Conservation (phyloP, 495 filamentous ascomycete genomes). For the Viridothelium virens region DNA sequence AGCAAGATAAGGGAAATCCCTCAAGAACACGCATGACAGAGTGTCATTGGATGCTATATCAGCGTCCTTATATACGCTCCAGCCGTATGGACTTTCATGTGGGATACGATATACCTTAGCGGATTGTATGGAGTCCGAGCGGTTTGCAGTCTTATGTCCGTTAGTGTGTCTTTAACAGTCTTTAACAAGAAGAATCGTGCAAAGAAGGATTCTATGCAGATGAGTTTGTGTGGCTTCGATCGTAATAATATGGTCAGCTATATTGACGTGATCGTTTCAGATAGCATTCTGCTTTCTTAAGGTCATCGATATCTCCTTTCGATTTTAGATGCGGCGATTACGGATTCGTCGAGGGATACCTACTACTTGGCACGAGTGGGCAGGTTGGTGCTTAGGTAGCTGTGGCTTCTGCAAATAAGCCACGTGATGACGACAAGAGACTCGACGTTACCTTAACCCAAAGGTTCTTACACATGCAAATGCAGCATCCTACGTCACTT, state of each 20-base stretch:
- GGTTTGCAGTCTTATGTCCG: conserved; percentile 2
- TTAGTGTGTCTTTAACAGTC: background rate
- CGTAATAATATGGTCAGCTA: background rate
- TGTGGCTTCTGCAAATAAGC: background rate
- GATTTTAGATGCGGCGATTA: background rate
- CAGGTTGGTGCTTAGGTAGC: background rate
- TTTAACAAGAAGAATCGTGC: background rate
- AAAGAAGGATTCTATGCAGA: background rate
- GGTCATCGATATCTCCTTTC: background rate
- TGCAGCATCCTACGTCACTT: background rate
- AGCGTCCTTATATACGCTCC: background rate
- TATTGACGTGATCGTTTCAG: conserved; percentile 2
- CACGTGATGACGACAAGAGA: background rate
- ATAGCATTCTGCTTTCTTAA: background rate
- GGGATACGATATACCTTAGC: background rate
- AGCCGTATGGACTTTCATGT: background rate
- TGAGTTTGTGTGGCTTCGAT: background rate
- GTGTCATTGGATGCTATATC: conserved; percentile 2
- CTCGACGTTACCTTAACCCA: background rate
- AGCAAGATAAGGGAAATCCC: background rate
- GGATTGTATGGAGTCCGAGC: conserved; percentile 1
- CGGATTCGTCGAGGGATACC: background rate
- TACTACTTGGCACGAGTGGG: background rate
- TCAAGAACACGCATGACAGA: background rate
- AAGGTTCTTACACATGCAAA: background rate